These are phyloP conservation scores for Prunus davidiana DNA, from an alignment of 306 rosid genomes.

Conservation along the genomic window DNA sequence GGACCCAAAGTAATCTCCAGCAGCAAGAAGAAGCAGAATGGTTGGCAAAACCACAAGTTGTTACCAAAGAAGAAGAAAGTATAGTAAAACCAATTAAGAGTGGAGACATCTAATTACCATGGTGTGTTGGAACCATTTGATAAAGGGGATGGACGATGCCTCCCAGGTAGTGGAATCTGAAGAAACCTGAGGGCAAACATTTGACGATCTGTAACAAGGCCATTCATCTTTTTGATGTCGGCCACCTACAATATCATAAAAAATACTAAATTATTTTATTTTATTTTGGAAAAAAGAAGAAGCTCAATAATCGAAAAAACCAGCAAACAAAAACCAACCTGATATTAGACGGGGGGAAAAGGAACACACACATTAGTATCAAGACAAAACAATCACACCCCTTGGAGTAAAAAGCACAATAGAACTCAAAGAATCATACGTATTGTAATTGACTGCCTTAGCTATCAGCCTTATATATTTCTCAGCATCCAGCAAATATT, in stretches of 20 bases:
- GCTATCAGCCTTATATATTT: neutral
- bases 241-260: constrained; percentile 52
- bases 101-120: constrained; percentile 25
- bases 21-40: neutral
- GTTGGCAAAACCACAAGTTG: neutral
- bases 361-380: too few relatives aligned
- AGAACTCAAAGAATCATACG: neutral
- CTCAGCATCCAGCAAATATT: neutral
- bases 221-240: constrained; percentile 74
- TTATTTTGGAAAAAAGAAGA: neutral
- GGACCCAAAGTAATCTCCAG: neutral
- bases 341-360: neutral
- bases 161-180: constrained; percentile 87
- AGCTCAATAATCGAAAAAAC: neutral
- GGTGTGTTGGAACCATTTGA: constrained; percentile 44
- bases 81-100: neutral
- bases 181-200: constrained; percentile 84
- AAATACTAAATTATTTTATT: neutral
- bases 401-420: neutral
- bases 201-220: constrained; percentile 82
- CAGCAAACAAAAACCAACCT: neutral
- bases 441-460: neutral
- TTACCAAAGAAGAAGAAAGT: neutral
- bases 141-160: constrained; percentile 86
- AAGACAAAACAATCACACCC: neutral